Conservation (phyloP, 768 basidiomycete genomes). For the Termitomyces sp. region DNA sequence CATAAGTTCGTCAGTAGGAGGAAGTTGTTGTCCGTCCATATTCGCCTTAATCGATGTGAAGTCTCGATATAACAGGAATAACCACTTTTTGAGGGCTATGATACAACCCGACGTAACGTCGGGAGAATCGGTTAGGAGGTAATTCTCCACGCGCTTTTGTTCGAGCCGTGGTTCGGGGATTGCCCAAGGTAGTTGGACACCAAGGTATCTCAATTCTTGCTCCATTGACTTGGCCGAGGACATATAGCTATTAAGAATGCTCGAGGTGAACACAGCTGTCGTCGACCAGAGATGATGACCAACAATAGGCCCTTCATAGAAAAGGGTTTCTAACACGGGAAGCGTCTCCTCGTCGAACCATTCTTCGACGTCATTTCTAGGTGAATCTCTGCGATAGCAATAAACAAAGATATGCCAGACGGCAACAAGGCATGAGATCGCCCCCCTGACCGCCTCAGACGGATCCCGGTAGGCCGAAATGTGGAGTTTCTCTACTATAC, state of each 20-base stretch:
- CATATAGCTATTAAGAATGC: slow-evolving; percentile 3
- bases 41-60: slow-evolving; percentile 1
- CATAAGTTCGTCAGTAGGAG: slow-evolving; percentile 3
- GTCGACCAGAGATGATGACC: slow-evolving; percentile 5
- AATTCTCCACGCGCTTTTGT: slow-evolving; percentile 2
- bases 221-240: slow-evolving; percentile 4
- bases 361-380: background rate
- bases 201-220: background rate
- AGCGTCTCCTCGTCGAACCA: slow-evolving; percentile 12
- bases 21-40: background rate
- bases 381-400: background rate
- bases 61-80: background rate
- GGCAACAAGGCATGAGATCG: slow-evolving; percentile 6
- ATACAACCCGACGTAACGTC: slow-evolving; percentile 8
- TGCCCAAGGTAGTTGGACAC: slow-evolving; percentile 5
- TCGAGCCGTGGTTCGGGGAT: slow-evolving; percentile 2
- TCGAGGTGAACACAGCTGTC: slow-evolving; percentile 1
- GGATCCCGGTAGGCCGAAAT: slow-evolving; percentile 1
- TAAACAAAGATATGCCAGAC: slow-evolving; percentile 10
- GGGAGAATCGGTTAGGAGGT: background rate
- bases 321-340: slow-evolving; percentile 8
- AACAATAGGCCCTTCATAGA: slow-evolving; percentile 7
- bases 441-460: background rate
- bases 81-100: slow-evolving; percentile 7
- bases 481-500: slow-evolving; percentile 5